Conservation (phyloP, 2,329 filamentous ascomycete genomes). For the Clonostachys byssicola region DNA sequence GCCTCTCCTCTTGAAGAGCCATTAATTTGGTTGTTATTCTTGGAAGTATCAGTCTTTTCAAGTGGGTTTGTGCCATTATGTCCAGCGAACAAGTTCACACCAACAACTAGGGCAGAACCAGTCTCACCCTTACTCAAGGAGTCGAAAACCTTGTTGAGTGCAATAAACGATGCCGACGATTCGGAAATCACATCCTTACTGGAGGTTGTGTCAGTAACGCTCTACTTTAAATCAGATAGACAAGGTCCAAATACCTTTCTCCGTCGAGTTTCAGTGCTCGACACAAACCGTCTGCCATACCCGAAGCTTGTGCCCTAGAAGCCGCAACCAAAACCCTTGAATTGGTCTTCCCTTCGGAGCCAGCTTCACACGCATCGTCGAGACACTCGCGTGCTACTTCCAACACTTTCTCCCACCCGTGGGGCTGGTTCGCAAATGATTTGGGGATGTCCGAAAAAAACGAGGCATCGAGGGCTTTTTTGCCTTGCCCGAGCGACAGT, state of each 20-base stretch:
- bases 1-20: conserved; percentile 45
- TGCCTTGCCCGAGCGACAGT: too few relatives aligned
- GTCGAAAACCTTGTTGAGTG: neutral
- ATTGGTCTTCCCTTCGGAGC: conserved; percentile 15
- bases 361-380: conserved; percentile 11
- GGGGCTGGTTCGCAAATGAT: neutral
- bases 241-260: conserved; percentile 19
- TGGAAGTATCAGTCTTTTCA: conserved; percentile 15
- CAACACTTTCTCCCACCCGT: too few relatives aligned
- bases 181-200: neutral
- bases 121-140: neutral
- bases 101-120: neutral
- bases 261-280: conserved; percentile 12
- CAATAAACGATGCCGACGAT: neutral
- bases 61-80: conserved; percentile 13
- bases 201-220: too few relatives aligned
- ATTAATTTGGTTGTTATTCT: conserved; percentile 28
- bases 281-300: too few relatives aligned
- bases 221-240: conserved; percentile 1
- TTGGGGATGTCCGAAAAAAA: neutral
- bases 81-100: conserved; percentile 2
- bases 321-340: conserved; percentile 22
- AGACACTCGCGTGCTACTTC: conserved; percentile 34
- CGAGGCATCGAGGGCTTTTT: too few relatives aligned
- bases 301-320: too few relatives aligned